Conservation (phyloP, 2,329 filamentous ascomycete genomes). For the Zymoseptoria pseudotritici region DNA sequence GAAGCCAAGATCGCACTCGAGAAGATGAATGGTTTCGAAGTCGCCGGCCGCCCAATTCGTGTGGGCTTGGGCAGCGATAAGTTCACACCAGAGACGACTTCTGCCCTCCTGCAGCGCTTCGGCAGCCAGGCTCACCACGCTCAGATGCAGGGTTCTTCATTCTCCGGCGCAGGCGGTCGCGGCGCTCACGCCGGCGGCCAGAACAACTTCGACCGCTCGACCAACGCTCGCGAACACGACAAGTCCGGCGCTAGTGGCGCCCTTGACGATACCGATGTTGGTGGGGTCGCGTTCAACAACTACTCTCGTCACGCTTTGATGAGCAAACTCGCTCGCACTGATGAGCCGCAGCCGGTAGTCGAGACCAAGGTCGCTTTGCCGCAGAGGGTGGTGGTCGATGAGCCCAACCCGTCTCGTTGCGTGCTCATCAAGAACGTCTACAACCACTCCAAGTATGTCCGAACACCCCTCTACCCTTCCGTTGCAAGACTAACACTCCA, state of each 20-base stretch:
- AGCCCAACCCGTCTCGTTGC: constrained; percentile 88
- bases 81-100: constrained; percentile 95
- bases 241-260: constrained; percentile 81
- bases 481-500: constrained; percentile 7
- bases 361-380: constrained; percentile 49
- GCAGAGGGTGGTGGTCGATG: constrained; percentile 68
- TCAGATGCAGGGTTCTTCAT: constrained; percentile 59
- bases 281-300: constrained; percentile 98
- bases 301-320: constrained; percentile 98
- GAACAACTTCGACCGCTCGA: constrained; percentile 76
- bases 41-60: constrained; percentile 92
- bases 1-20: constrained; percentile 91
- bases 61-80: constrained; percentile 99
- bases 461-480: background rate
- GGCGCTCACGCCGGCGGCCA: constrained; percentile 70
- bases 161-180: constrained; percentile 83
- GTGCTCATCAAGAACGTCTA: constrained; percentile 95
- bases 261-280: constrained; percentile 93
- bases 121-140: constrained; percentile 58
- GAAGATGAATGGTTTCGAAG: constrained; percentile 99
- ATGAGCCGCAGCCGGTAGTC: constrained; percentile 67
- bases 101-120: constrained; percentile 86
- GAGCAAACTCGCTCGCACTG: constrained; percentile 94
- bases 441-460: constrained; percentile 76
- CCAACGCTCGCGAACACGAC: constrained; percentile 77